These are phyloP conservation scores for grape (Vitis vinifera) DNA, from an alignment of 164 flowering plant genomes.

Conservation along the genomic window DNA sequence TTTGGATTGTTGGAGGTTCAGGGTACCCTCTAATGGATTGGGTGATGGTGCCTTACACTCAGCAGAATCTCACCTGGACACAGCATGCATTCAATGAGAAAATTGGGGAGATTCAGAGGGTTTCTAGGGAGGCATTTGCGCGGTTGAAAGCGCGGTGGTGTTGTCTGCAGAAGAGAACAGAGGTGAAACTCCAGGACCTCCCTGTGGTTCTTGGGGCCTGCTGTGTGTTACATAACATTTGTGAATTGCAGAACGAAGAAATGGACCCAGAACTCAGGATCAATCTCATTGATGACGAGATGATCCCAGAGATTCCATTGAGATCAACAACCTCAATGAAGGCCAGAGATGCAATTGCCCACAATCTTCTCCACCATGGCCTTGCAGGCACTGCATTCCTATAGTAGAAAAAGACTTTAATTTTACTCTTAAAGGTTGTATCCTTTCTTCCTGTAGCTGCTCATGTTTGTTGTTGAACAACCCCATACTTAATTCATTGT, in stretches of 20 bases:
- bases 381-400: slow-evolving; percentile 60
- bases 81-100: slow-evolving; percentile 60
- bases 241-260: slow-evolving; percentile 46
- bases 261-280: slow-evolving; percentile 33
- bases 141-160: slow-evolving; percentile 57
- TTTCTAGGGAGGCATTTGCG: slow-evolving; percentile 46
- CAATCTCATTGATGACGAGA: slow-evolving; percentile 54
- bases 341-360: slow-evolving; percentile 63
- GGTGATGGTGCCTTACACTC: slow-evolving; percentile 59
- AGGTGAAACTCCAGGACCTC: slow-evolving; percentile 59
- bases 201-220: slow-evolving; percentile 65
- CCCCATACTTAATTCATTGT: background rate
- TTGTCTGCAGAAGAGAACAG: slow-evolving; percentile 60
- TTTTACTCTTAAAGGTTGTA: background rate
- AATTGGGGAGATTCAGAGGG: slow-evolving; percentile 42
- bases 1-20: slow-evolving; percentile 49
- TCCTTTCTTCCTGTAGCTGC: background rate
- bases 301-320: slow-evolving; percentile 41
- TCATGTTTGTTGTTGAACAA: background rate
- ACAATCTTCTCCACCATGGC: slow-evolving; percentile 68
- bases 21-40: slow-evolving; percentile 62
- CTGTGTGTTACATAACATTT: slow-evolving; percentile 64
- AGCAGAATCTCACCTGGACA: slow-evolving; percentile 51
- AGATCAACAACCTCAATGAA: slow-evolving; percentile 41
- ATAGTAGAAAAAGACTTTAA: slow-evolving; percentile 6